Percentiles rank a stretch among this genome's conserved stretches.
These are phyloP conservation scores for Zopfochytrium polystomum DNA, from an alignment of 371 early-diverging fungal genomes.

Conservation along the genomic window DNA sequence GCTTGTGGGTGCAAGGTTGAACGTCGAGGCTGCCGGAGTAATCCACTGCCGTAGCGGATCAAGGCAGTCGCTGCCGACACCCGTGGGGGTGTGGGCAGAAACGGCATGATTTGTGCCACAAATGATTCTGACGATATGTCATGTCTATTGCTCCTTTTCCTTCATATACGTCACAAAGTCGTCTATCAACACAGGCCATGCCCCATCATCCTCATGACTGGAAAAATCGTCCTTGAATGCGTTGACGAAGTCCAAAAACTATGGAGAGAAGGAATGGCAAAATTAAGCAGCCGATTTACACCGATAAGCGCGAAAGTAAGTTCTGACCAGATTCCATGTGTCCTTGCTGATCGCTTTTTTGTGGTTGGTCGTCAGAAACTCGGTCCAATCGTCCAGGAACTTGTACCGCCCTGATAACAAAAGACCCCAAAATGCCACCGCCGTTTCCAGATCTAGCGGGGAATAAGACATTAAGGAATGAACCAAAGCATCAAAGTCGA, in stretches of 20 bases:
- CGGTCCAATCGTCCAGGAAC: slow-evolving; percentile 67
- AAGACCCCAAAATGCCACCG: slow-evolving; percentile 73
- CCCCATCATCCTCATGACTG: slow-evolving; percentile 73
- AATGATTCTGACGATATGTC: no score
- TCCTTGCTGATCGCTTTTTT: slow-evolving; percentile 77
- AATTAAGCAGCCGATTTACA: background rate
- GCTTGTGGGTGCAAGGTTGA: no score
- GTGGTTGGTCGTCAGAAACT: slow-evolving; percentile 70
- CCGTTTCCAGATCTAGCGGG: slow-evolving; percentile 64
- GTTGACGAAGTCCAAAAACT: slow-evolving; percentile 75
- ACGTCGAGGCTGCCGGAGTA: no score
- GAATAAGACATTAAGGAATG: slow-evolving; percentile 6
- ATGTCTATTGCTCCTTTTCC: no score
- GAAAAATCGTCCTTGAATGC: slow-evolving; percentile 59
- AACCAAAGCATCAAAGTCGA: background rate
- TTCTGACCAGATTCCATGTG: slow-evolving; percentile 74
- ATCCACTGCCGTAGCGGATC: no score
- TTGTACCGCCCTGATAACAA: slow-evolving; percentile 59
- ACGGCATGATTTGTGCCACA: no score
- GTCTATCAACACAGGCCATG: slow-evolving; percentile 82
- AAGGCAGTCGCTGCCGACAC: no score
- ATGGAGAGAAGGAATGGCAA: slow-evolving; percentile 7
- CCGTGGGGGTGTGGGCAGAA: no score
- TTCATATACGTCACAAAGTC: slow-evolving; percentile 56
- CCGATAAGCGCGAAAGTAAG: background rate